Percentiles rank a stretch among this genome's conserved stretches.
These are phyloP conservation scores for Fusarium longipes DNA, from an alignment of 2,329 filamentous ascomycete species.

Conservation along the genomic window DNA sequence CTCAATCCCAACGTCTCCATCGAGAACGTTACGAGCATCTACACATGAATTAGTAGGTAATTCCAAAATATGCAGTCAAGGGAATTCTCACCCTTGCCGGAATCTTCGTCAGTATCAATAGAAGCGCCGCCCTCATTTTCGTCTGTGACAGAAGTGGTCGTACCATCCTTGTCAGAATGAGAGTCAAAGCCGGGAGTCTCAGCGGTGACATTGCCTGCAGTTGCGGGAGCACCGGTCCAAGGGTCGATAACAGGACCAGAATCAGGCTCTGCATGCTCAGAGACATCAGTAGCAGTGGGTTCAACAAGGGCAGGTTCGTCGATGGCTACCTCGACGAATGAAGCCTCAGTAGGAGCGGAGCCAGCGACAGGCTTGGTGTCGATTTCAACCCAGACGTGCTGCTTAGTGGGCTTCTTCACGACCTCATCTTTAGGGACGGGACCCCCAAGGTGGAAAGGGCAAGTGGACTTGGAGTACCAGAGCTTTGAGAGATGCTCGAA, in stretches of 20 bases:
- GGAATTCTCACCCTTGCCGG: neutral
- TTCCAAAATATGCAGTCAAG: neutral
- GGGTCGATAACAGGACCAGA: neutral
- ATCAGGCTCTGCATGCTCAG: neutral
- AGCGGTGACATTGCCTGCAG: too few species aligned
- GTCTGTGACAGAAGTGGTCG: neutral
- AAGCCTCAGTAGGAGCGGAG: neutral
- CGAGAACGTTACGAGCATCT: conserved; percentile 8
- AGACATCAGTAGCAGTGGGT: neutral
- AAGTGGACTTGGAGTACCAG: conserved; percentile 17
- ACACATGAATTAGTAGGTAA: neutral
- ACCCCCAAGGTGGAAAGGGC: conserved; percentile 17
- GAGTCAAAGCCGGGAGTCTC: neutral
- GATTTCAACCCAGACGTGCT: neutral
- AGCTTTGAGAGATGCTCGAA: neutral
- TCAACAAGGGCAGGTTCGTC: neutral
- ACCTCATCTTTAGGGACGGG: too few species aligned
- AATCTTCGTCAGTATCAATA: neutral
- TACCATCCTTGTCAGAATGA: neutral
- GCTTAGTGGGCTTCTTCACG: neutral
- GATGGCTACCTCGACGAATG: neutral
- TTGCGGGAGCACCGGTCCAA: neutral
- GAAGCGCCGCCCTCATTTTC: neutral
- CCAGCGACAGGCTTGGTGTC: neutral
- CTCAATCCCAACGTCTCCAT: conserved; percentile 7